phyloP scores from a whole-genome alignment of 2,329 filamentous ascomycete species.

The Podosphaera xanthii region DNA sequence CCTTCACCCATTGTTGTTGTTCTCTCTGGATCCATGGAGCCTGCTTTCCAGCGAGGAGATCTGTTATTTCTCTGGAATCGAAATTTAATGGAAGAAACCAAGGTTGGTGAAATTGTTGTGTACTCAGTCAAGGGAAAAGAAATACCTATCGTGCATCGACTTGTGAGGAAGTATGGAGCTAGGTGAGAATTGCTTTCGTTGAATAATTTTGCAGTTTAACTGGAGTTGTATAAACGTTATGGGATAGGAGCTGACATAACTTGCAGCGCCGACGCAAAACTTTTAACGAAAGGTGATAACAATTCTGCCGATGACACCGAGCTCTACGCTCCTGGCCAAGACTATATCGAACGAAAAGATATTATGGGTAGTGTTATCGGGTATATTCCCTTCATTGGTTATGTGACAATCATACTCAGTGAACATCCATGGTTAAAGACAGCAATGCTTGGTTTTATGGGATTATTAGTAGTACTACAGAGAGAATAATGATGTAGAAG shows the following conservation, averaged over 20 bases:
- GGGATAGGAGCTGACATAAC: background rate
- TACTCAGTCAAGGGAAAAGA: slow-evolving; percentile 67
- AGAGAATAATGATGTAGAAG: slow-evolving; percentile 37
- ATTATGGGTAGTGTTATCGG: slow-evolving; percentile 83
- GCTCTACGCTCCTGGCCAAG: slow-evolving; percentile 65
- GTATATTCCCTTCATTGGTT: slow-evolving; percentile 87
- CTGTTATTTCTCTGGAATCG: slow-evolving; percentile 36
- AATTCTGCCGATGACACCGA: slow-evolving; percentile 86
- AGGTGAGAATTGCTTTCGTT: slow-evolving; percentile 22
- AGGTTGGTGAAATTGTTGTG: slow-evolving; percentile 51
- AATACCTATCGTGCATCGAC: slow-evolving; percentile 88
- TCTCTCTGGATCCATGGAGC: slow-evolving; percentile 36
- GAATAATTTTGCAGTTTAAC: background rate
- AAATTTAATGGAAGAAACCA: slow-evolving; percentile 28
- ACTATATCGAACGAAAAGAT: slow-evolving; percentile 66
- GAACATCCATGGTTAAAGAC: slow-evolving; percentile 97
- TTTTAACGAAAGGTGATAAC: slow-evolving; percentile 96
- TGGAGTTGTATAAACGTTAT: background rate
- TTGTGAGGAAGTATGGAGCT: slow-evolving; percentile 50
- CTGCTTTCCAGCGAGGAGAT: slow-evolving; percentile 36
- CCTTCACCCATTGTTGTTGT: slow-evolving; percentile 37
- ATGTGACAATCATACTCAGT: slow-evolving; percentile 85
- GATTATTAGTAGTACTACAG: slow-evolving; percentile 76
- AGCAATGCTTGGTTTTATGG: slow-evolving; percentile 86
- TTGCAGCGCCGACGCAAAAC: slow-evolving; percentile 33